These are phyloP conservation scores for Epichloe uncinata DNA, from an alignment of 2,329 filamentous ascomycete species.

Conservation along the genomic window DNA sequence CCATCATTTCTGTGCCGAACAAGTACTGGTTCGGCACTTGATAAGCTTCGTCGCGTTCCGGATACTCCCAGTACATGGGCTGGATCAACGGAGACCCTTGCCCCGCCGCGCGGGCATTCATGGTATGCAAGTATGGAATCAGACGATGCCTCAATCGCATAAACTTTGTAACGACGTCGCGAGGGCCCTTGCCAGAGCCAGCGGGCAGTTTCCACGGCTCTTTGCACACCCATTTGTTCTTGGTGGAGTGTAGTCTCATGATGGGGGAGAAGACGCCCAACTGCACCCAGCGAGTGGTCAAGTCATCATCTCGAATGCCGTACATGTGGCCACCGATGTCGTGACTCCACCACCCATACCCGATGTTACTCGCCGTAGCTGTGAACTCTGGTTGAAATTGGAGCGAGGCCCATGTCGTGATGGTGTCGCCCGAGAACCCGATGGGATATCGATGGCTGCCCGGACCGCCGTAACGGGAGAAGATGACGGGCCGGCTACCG, in stretches of 20 bases:
- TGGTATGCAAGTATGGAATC: conserved; percentile 46
- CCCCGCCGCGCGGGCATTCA: conserved; percentile 33
- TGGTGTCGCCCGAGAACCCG: conserved; percentile 50
- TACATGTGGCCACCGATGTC: conserved; percentile 52
- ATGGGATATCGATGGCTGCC: conserved; percentile 51
- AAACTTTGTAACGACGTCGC: conserved; percentile 32
- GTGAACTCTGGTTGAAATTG: conserved; percentile 55
- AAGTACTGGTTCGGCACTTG: conserved; percentile 42
- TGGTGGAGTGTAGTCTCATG: conserved; percentile 45
- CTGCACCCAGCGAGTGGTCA: conserved; percentile 48
- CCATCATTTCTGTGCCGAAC: conserved; percentile 43
- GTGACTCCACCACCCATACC: conserved; percentile 56
- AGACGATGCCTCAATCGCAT: conserved; percentile 43
- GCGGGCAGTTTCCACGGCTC: conserved; percentile 41
- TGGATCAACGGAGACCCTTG: conserved; percentile 40
- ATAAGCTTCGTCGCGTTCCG: conserved; percentile 39
- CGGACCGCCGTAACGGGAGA: conserved; percentile 48
- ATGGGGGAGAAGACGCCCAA: conserved; percentile 48
- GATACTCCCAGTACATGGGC: conserved; percentile 50
- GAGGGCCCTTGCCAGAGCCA: conserved; percentile 30
- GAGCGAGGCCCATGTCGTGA: conserved; percentile 46
- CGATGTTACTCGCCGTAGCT: conserved; percentile 51
- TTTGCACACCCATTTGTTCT: conserved; percentile 44
- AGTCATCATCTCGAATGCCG: conserved; percentile 43
- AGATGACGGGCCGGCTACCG: conserved; percentile 31